Evolutionary conservation across 306 rosid genomes (phyloP).

Genomic region (Acacia melanoxylon): DNA sequence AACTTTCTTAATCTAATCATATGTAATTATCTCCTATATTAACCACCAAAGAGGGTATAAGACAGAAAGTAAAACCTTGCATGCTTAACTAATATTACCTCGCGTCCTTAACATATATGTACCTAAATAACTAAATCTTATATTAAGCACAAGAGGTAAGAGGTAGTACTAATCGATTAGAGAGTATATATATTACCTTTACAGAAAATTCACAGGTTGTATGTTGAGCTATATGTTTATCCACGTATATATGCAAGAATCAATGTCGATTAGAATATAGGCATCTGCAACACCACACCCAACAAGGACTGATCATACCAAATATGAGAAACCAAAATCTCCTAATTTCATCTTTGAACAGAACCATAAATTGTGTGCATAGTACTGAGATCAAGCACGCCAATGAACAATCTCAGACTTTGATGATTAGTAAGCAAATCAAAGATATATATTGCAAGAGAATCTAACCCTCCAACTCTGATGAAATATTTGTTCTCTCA

Average conservation of each 20-base stretch:
- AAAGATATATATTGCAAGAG: not conserved
- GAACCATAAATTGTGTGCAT: not conserved
- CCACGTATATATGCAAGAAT: not conserved
- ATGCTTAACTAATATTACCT: too few species aligned
- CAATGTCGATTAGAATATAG: not conserved
- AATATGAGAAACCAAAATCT: not conserved
- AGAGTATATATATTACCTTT: not conserved
- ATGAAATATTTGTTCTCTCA: not conserved
- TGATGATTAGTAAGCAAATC: constrained; percentile 5
- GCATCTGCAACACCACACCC: not conserved
- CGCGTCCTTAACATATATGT: too few species aligned
- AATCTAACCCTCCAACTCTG: not conserved
- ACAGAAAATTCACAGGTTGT: not conserved
- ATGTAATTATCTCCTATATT: too few species aligned
- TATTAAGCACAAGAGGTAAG: too few species aligned
- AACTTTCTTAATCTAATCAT: too few species aligned
- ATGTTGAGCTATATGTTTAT: not conserved
- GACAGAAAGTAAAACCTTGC: not conserved
- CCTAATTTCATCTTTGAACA: not conserved
- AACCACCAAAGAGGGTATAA: not conserved
- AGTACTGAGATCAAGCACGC: not conserved
- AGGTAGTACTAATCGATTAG: not conserved
- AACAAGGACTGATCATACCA: not conserved
- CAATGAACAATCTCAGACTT: not conserved
- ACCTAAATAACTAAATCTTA: too few species aligned